A percentile compares a stretch with the other conserved stretches of the same genome.
Evolutionary conservation across 2,329 filamentous ascomycete genomes (phyloP).

Genomic region (Ascochyta lentis): DNA sequence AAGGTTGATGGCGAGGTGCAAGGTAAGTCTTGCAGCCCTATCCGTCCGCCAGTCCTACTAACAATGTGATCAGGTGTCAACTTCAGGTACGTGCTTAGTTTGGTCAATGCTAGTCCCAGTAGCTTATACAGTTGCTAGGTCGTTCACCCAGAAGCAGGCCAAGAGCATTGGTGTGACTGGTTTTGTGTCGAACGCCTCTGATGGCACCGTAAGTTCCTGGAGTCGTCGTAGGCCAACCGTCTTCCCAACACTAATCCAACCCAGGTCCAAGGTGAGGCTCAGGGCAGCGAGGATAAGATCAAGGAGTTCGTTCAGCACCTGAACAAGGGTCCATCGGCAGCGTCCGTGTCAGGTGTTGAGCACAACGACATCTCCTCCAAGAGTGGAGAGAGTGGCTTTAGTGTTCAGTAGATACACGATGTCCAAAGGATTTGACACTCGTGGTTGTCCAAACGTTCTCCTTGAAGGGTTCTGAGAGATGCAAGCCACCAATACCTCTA

Average conservation of each 20-base stretch:
- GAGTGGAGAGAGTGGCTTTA: slow-evolving; percentile 72
- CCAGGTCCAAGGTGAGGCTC: slow-evolving; percentile 88
- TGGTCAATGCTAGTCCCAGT: not conserved
- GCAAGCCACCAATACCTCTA: not conserved
- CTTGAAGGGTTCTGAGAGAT: not conserved
- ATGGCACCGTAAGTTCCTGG: slow-evolving; percentile 50
- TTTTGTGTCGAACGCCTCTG: slow-evolving; percentile 54
- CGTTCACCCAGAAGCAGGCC: slow-evolving; percentile 54
- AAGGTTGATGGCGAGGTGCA: slow-evolving; percentile 57
- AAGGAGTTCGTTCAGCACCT: slow-evolving; percentile 76
- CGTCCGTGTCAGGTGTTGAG: slow-evolving; percentile 77
- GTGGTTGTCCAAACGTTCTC: not conserved
- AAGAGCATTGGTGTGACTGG: slow-evolving; percentile 54
- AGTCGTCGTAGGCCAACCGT: not conserved
- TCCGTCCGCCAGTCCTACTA: not conserved
- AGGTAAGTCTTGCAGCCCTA: slow-evolving; percentile 33
- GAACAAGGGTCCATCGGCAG: slow-evolving; percentile 73
- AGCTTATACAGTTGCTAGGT: slow-evolving; percentile 28
- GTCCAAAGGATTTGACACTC: not conserved
- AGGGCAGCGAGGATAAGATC: slow-evolving; percentile 72
- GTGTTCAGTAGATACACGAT: slow-evolving; percentile 24
- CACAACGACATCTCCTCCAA: slow-evolving; percentile 69
- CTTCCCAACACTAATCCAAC: slow-evolving; percentile 14
- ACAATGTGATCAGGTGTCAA: slow-evolving; percentile 50
- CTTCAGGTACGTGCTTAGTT: slow-evolving; percentile 50